These are phyloP conservation scores for Penicillium occitanis DNA, from an alignment of 2,329 filamentous ascomycete species.

Conservation along the genomic window DNA sequence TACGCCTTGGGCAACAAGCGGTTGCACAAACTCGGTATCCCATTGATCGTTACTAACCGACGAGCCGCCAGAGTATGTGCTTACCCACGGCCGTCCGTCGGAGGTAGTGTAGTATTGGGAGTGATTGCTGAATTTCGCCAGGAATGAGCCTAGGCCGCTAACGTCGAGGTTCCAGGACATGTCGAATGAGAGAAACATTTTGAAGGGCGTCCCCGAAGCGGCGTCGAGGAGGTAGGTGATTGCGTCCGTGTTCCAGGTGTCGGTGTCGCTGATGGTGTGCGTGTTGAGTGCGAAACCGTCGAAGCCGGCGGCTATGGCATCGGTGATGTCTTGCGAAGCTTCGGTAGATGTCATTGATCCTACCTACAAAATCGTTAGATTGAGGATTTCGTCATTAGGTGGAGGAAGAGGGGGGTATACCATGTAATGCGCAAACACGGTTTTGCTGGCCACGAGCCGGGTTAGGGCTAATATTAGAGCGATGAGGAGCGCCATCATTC, in stretches of 20 bases:
- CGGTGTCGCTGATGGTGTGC: constrained; percentile 10
- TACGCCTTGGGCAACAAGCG: not conserved
- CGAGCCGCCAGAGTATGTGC: constrained; percentile 10
- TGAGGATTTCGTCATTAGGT: not conserved
- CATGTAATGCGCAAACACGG: constrained; percentile 21
- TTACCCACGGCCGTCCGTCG: constrained; percentile 18
- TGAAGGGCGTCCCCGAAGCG: constrained; percentile 8
- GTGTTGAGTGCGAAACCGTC: constrained; percentile 20
- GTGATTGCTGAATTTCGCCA: constrained; percentile 13
- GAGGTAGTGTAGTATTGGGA: constrained; percentile 15
- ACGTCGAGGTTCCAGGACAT: constrained; percentile 18
- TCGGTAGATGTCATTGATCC: constrained; percentile 9
- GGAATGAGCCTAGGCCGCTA: not conserved
- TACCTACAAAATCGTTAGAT: constrained; percentile 1
- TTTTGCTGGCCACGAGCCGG: constrained; percentile 10
- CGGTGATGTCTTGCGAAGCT: constrained; percentile 4
- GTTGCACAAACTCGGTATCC: not conserved
- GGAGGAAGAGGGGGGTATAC: not conserved
- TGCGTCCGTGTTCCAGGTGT: constrained; percentile 17
- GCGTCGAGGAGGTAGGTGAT: constrained; percentile 13
- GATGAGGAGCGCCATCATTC: not conserved
- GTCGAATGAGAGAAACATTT: constrained; percentile 19
- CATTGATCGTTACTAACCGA: not conserved
- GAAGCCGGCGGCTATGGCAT: constrained; percentile 19
- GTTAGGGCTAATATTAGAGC: constrained; percentile 14